phyloP scores from a whole-genome alignment of 148 eudicot genomes.

The Pouteria glomerata region DNA sequence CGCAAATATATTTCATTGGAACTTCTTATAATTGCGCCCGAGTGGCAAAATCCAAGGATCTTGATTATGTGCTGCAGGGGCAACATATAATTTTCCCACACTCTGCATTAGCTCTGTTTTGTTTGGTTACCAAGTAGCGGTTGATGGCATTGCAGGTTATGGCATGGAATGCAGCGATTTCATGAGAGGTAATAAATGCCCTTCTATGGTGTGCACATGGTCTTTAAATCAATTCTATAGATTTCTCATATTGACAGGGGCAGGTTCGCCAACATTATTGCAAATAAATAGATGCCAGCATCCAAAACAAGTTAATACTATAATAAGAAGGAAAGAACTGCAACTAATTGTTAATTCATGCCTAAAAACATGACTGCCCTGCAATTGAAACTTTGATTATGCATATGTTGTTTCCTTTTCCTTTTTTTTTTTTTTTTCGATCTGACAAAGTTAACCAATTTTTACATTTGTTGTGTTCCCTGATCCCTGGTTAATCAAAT shows the following conservation, averaged over 20 bases:
- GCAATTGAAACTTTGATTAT: not conserved
- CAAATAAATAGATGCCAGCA: not conserved
- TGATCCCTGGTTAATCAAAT: not conserved
- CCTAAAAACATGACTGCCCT: not conserved
- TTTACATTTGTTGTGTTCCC: no score
- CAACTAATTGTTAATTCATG: not conserved
- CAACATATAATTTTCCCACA: not conserved
- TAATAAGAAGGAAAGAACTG: no score
- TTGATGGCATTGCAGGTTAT: slow-evolving; percentile 64
- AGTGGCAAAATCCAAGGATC: no score
- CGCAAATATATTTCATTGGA: no score
- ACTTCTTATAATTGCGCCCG: no score
- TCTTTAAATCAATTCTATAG: no score
- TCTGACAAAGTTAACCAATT: no score
- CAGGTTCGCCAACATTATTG: not conserved
- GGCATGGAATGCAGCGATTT: slow-evolving; percentile 98
- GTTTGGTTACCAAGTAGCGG: not conserved
- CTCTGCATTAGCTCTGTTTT: not conserved
- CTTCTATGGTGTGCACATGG: not conserved
- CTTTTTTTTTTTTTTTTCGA: no score
- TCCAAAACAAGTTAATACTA: not conserved
- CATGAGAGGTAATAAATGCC: slow-evolving; percentile 81
- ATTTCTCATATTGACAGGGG: not conserved
- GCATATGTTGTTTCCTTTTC: no score
- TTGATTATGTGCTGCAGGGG: no score